Evolutionary conservation across 2,329 filamentous ascomycete genomes (phyloP).

Genomic region (Epichloe brachyelytri): DNA sequence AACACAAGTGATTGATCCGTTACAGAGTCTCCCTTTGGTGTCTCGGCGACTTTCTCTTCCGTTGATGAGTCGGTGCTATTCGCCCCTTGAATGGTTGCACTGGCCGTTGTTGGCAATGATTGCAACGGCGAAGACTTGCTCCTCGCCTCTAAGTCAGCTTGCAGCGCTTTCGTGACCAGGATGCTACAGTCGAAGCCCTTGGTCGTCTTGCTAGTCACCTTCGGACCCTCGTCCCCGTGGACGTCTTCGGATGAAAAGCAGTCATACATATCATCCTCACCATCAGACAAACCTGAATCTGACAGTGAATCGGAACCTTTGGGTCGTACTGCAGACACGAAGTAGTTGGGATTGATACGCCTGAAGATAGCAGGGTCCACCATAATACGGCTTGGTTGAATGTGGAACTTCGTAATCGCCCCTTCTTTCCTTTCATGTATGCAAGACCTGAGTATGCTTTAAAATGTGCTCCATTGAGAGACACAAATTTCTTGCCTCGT

Average conservation of each 20-base stretch:
- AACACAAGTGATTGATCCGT: conserved; percentile 36
- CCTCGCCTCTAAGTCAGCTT: conserved; percentile 20
- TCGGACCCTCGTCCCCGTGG: conserved; percentile 26
- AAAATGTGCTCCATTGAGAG: conserved; percentile 72
- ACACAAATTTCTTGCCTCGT: conserved; percentile 73
- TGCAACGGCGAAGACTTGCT: conserved; percentile 39
- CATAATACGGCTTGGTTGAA: conserved; percentile 81
- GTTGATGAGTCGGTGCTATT: background rate
- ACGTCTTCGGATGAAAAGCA: conserved; percentile 25
- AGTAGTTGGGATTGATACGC: conserved; percentile 77
- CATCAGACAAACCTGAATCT: conserved; percentile 33
- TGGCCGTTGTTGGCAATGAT: conserved; percentile 25
- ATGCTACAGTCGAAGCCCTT: conserved; percentile 7
- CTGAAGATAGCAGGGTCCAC: conserved; percentile 73
- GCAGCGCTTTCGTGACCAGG: conserved; percentile 16
- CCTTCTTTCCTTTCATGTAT: conserved; percentile 70
- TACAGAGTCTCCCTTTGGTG: conserved; percentile 7
- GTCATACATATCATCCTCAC: conserved; percentile 19
- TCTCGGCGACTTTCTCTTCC: conserved; percentile 3
- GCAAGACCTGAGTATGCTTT: conserved; percentile 72
- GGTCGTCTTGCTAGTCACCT: background rate
- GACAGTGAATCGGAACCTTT: conserved; percentile 52
- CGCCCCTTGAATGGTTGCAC: conserved; percentile 8
- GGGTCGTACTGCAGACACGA: conserved; percentile 58
- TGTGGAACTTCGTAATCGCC: conserved; percentile 56